A percentile compares a stretch with the other conserved stretches of the same genome.
These are phyloP conservation scores for Streptanthus diversifolius DNA, from an alignment of 345 rosid species.

Conservation along the genomic window DNA sequence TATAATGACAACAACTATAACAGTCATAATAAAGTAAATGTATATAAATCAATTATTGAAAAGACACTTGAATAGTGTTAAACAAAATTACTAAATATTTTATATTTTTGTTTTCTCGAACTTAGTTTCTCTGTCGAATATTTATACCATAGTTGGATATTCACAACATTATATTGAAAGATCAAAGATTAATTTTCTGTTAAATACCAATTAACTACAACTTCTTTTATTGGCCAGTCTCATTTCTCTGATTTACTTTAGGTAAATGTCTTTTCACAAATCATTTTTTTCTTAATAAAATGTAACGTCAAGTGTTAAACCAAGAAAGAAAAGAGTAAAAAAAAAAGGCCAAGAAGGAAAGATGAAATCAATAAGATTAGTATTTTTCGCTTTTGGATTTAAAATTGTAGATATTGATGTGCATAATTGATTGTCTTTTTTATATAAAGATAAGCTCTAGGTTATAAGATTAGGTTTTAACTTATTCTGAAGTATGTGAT, in stretches of 20 bases:
- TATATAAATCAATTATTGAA: neutral
- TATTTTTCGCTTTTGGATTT: neutral
- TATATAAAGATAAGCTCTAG: conserved; percentile 8
- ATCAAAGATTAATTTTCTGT: neutral
- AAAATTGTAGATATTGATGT: neutral
- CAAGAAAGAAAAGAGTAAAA: neutral
- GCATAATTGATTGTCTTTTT: neutral
- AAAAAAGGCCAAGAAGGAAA: neutral
- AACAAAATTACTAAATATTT: neutral
- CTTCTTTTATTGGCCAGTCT: neutral
- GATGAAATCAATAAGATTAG: neutral
- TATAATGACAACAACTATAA: neutral
- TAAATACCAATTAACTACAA: neutral
- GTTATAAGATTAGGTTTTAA: conserved; percentile 24
- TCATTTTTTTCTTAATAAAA: neutral
- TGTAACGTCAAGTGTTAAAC: neutral
- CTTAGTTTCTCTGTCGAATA: neutral
- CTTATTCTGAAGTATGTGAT: conserved; percentile 9
- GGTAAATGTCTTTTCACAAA: neutral
- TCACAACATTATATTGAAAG: neutral
- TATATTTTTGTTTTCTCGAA: neutral
- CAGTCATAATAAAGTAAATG: neutral
- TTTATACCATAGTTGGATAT: neutral
- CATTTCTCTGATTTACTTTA: neutral
- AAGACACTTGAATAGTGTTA: neutral